Conservation (phyloP, 768 basidiomycete species). For the Saitozyma sp. region DNA sequence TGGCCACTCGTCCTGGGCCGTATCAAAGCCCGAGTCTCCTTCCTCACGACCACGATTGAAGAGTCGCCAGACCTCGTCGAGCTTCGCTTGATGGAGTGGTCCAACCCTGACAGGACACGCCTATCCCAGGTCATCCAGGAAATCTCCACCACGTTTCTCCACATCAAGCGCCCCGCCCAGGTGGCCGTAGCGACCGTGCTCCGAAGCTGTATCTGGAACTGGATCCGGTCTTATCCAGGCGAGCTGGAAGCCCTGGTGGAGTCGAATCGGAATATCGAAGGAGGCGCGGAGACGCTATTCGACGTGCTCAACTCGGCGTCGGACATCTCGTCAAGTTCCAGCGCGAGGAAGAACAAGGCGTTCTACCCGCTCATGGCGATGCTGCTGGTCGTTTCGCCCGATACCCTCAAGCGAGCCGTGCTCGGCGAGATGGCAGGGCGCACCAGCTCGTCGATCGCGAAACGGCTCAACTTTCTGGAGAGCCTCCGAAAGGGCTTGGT, state of each 20-base stretch:
- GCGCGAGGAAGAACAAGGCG: slow-evolving; percentile 51
- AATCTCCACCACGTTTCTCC: slow-evolving; percentile 75
- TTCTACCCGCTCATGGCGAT: slow-evolving; percentile 80
- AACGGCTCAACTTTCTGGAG: slow-evolving; percentile 49
- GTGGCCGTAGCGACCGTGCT: slow-evolving; percentile 70
- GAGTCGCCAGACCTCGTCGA: slow-evolving; percentile 70
- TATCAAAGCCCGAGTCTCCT: slow-evolving; percentile 68
- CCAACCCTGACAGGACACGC: slow-evolving; percentile 68
- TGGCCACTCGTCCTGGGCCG: slow-evolving; percentile 75
- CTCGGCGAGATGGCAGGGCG: slow-evolving; percentile 21
- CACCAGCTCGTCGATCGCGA: slow-evolving; percentile 14
- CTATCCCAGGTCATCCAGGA: slow-evolving; percentile 75
- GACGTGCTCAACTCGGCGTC: slow-evolving; percentile 66
- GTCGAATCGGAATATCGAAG: slow-evolving; percentile 65
- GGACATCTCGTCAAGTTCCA: slow-evolving; percentile 32
- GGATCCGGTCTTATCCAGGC: slow-evolving; percentile 74
- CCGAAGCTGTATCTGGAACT: slow-evolving; percentile 81
- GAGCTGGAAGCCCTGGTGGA: slow-evolving; percentile 76
- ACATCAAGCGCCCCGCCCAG: slow-evolving; percentile 74
- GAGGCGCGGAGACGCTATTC: slow-evolving; percentile 80
- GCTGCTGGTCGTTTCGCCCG: slow-evolving; percentile 71
- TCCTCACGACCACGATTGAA: slow-evolving; percentile 58
- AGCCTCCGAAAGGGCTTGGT: slow-evolving; percentile 58
- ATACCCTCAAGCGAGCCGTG: slow-evolving; percentile 63
- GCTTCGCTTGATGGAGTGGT: slow-evolving; percentile 73